Evolutionary conservation across 805 yeast genomes (phyloP).

Genomic region (Nakazawaea pomicola): DNA sequence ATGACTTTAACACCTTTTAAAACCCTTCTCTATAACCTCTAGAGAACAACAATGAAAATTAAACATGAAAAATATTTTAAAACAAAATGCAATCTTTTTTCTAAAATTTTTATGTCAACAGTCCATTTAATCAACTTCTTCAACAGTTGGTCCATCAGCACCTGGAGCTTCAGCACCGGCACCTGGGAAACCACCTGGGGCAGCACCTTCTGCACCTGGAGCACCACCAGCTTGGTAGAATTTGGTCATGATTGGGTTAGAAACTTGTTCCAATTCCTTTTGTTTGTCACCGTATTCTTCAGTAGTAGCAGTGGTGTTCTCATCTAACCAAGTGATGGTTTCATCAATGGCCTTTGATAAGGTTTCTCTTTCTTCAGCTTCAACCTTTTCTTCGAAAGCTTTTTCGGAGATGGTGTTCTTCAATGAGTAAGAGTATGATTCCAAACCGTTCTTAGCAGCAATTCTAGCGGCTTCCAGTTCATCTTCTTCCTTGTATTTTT

Average conservation of each 20-base stretch:
- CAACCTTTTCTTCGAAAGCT: constrained; percentile 73
- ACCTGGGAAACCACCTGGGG: constrained; percentile 51
- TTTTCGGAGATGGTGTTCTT: constrained; percentile 78
- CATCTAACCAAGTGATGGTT: constrained; percentile 88
- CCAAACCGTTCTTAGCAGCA: constrained; percentile 91
- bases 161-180: constrained; percentile 59
- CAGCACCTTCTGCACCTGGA: constrained; percentile 65
- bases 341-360: constrained; percentile 79
- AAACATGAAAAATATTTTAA: no score
- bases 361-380: constrained; percentile 41
- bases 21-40: background rate
- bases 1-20: no score
- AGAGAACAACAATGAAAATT: background rate
- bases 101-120: no score
- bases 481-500: constrained; percentile 95
- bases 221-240: constrained; percentile 94
- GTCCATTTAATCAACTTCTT: constrained; percentile 64
- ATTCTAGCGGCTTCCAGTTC: constrained; percentile 92
- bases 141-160: constrained; percentile 44
- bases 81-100: background rate
- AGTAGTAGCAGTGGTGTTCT: constrained; percentile 84
- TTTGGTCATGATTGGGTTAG: constrained; percentile 95
- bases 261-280: constrained; percentile 92
- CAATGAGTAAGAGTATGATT: constrained; percentile 90
- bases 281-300: constrained; percentile 91